Evolutionary conservation across 2,329 filamentous ascomycete species (phyloP), one percentile per base, ranked within the genome.

Genomic region (Tolypocladium amazonense): DNA sequence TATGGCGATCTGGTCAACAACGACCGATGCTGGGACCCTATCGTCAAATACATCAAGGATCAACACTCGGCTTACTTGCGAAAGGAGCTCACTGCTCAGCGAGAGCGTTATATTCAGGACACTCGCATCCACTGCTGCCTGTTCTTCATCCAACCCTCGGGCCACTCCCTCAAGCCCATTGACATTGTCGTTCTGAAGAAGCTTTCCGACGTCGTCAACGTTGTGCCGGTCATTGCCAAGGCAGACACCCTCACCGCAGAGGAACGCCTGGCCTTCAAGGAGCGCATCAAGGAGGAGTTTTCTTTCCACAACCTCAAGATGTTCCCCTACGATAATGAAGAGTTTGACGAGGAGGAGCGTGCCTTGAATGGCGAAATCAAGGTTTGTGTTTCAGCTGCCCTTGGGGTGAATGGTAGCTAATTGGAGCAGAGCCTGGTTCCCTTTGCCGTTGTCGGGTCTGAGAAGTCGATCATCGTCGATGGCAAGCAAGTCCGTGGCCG

Each of bases 31-130:
- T 99, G 94, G 94, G 94, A 99, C 74, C 94, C 94, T 65, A 99
- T 99, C 75, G 93, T 99, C 83, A 99, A 99, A 83, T 99, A 99
- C 80, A 99, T 99, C 85, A 99, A 99, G 85, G 94, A 99, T 79
- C 94, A 99, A 82, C 94, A 99, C 83, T 97, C 92, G 58, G 93
- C 94, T 71, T 99, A 97, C 81, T 87, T 99, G 69, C 90, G 94
- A 78, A 99, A 99, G 85, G 94, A 99, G 79, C 91, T 99, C 72
- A 97, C 94, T 59, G 94, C 94, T 68, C 94, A 99, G 83, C 90
- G 94, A 79, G 94, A 99, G 80, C 89, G 94, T 71, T 99, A 99
- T 78, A 97, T 99, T 68, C 93, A 96, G 81, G 94, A 99, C 78
- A 99, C 94, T 67, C 90, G 94, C 72, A 97, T 99, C 72, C 94